Conservation (phyloP, 306 rosid species). For the Cucumis cinereus region DNA sequence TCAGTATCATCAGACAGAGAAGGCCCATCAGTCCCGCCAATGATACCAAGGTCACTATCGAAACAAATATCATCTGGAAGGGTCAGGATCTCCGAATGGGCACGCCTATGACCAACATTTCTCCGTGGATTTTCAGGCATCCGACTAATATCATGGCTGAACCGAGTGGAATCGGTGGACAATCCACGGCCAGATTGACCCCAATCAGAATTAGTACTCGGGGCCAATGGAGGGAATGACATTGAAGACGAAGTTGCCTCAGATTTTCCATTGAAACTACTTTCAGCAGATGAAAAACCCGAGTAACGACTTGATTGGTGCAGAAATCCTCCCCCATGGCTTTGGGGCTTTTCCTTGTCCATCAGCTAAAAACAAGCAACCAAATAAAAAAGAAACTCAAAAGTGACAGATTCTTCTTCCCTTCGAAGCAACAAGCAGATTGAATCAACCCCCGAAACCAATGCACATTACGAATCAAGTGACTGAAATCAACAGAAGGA, state of each 20-base stretch:
- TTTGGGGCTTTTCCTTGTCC: constrained; percentile 67
- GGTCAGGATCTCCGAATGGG: constrained; percentile 83
- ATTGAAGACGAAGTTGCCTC: constrained; percentile 35
- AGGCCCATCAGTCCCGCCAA: constrained; percentile 83
- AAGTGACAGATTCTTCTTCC: background rate
- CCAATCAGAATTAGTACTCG: constrained; percentile 37
- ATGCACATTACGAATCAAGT: background rate
- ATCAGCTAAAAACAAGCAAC: constrained; percentile 16
- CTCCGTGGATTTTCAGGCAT: constrained; percentile 88
- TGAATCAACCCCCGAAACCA: background rate
- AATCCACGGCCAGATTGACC: constrained; percentile 48
- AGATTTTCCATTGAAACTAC: constrained; percentile 48
- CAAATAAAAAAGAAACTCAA: background rate
- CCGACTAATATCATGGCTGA: constrained; percentile 85
- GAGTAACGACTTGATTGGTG: constrained; percentile 64
- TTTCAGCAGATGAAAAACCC: constrained; percentile 36
- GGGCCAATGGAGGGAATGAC: constrained; percentile 41
- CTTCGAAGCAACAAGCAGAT: background rate
- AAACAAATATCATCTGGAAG: constrained; percentile 92
- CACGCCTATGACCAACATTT: constrained; percentile 84
- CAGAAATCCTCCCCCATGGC: constrained; percentile 54
- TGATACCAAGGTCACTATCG: constrained; percentile 87
- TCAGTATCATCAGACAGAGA: constrained; percentile 86
- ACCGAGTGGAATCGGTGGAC: constrained; percentile 37
- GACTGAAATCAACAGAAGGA: background rate